phyloP scores from a whole-genome alignment of 2,329 filamentous ascomycete species.

The Aspergillus sp. region DNA sequence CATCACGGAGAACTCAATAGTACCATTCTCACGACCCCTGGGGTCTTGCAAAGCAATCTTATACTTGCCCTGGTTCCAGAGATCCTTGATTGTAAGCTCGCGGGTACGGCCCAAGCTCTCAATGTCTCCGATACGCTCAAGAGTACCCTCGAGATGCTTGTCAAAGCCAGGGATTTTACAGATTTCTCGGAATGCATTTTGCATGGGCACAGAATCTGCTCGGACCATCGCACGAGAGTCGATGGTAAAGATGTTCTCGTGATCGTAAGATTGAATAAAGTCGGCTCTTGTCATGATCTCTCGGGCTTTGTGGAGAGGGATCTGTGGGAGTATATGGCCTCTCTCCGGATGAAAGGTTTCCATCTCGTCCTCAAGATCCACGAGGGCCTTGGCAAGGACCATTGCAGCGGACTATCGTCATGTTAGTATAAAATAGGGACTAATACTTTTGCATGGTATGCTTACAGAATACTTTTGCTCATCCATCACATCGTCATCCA shows the following conservation, averaged over 20 bases:
- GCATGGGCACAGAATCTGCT: constrained; percentile 94
- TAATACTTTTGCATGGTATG: constrained; percentile 16
- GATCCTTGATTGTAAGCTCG: constrained; percentile 90
- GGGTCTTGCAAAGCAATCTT: constrained; percentile 51
- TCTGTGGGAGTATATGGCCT: constrained; percentile 74
- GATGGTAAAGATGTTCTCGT: constrained; percentile 92
- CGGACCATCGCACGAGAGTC: constrained; percentile 81
- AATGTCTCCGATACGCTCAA: constrained; percentile 84
- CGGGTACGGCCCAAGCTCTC: constrained; percentile 91
- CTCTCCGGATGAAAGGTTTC: constrained; percentile 57
- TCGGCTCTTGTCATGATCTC: constrained; percentile 94
- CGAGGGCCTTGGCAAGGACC: constrained; percentile 84
- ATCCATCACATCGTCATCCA: constrained; percentile 98
- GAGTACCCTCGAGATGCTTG: constrained; percentile 72
- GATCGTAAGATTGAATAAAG: constrained; percentile 89
- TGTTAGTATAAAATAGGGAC: constrained; percentile 9
- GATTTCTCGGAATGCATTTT: constrained; percentile 82
- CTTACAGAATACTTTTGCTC: constrained; percentile 90
- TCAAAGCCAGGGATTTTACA: constrained; percentile 74
- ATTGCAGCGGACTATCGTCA: constrained; percentile 71
- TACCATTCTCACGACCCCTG: constrained; percentile 44
- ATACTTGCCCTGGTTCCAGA: constrained; percentile 81
- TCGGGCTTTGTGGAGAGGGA: constrained; percentile 75
- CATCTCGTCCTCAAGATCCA: constrained; percentile 70
- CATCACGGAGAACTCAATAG: constrained; percentile 44